Percentiles rank a stretch among this genome's conserved stretches.
Evolutionary conservation across 2,329 filamentous ascomycete genomes (phyloP).

Genomic region (Trichoderma guizhouense): DNA sequence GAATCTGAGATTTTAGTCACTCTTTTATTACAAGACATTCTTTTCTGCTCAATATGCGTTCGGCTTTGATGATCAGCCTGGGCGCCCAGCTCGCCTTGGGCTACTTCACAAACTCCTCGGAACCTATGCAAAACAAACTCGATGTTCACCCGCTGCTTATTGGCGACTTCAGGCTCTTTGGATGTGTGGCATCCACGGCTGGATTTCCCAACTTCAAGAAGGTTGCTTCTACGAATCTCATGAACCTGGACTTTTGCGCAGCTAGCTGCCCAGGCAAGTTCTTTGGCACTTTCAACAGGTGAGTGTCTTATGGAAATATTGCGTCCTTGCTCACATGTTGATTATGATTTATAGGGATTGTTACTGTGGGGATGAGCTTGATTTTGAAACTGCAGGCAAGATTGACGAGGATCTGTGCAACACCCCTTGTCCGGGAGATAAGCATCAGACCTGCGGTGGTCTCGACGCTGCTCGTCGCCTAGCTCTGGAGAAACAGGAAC

Average conservation of each 20-base stretch:
- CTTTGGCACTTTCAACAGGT: conserved; percentile 29
- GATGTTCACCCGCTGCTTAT: conserved; percentile 20
- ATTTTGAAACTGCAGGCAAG: conserved; percentile 8
- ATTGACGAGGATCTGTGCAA: conserved; percentile 26
- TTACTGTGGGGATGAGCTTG: conserved; percentile 28
- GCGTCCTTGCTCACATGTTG: neutral
- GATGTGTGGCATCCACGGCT: conserved; percentile 25
- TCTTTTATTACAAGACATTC: conserved; percentile 25
- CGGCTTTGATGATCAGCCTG: conserved; percentile 29
- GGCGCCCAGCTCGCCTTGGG: conserved; percentile 32
- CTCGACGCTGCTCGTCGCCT: conserved; percentile 19
- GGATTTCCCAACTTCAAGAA: conserved; percentile 27
- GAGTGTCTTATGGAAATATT: conserved; percentile 12
- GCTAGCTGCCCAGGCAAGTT: conserved; percentile 24
- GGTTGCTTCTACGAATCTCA: conserved; percentile 15
- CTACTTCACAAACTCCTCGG: conserved; percentile 8
- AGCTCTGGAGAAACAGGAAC: conserved; percentile 23
- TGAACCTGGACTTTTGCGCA: conserved; percentile 29
- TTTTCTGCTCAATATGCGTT: conserved; percentile 33
- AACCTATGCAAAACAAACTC: neutral
- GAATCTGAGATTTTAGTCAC: conserved; percentile 27
- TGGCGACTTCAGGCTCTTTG: conserved; percentile 26
- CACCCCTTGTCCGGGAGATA: conserved; percentile 29
- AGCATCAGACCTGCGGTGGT: conserved; percentile 28
- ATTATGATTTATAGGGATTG: conserved; percentile 26